Evolutionary conservation across 1,284 basidiomycete genomes (phyloP), one percentile per base, ranked within the genome.

Genomic region (Ustilago hordei): DNA sequence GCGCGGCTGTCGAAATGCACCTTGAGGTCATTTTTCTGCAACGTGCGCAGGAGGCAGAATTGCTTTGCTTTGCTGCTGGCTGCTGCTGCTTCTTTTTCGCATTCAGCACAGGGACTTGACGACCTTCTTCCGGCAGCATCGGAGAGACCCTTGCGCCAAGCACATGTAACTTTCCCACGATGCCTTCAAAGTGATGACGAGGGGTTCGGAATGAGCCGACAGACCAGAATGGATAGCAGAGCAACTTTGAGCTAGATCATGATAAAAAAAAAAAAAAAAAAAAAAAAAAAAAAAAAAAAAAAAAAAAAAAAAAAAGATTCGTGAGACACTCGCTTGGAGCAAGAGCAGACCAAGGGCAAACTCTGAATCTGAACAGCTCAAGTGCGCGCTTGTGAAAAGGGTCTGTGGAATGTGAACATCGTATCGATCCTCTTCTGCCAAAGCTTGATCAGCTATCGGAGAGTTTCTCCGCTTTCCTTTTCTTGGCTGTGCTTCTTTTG

Each of bases 1-100:
- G 9, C 60, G 39, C n/a, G 6, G 28, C 11, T 32, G 48, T 32
- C 48, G 11, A 31, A 55, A 59, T 52, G 69, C 63, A 65, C 63
- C 38, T 23, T 71, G 63, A 71, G 60, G 69, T 71, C 63, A 71
- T 71, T 38, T 71, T 38, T 48, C 31, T 52, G 47, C 60, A 61
- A 60, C 55, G 68, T 60, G 62, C 55, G 19, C 66, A n/a, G 61
- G 57, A 69, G 61, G 67, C 67, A 52, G 47, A 54, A 52, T 17
- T 23, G 50, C 15, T 19, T 23, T 28, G 23, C 34, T 13, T 31
- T 63, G 11, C 43, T 19, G 43, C 43, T 45, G 43, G 23, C 43
- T 45, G 43, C n/a, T 19, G 43, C n/a, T 13, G 23, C 39, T 15
- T 13, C 39, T 41, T 13, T 41, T 17, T 2, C 39, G 39, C 39